Conservation (phyloP, 495 filamentous ascomycete genomes). For the Aspergillus haitiensis region DNA sequence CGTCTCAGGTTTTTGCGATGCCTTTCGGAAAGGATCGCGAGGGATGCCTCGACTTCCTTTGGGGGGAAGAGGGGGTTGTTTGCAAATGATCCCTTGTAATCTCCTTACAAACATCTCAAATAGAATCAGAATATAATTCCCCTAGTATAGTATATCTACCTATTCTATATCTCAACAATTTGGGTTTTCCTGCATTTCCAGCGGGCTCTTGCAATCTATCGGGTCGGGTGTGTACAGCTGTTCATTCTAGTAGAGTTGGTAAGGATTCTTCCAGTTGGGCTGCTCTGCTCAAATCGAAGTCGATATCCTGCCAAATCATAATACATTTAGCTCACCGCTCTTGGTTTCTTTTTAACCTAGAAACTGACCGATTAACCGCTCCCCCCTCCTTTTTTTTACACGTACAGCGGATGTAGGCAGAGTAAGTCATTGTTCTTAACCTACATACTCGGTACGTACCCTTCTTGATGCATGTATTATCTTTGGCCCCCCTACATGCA, state of each 20-base stretch:
- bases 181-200: constrained; percentile 22
- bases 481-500: constrained; percentile 1
- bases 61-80: background rate
- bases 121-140: background rate
- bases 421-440: too few relatives aligned
- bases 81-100: background rate
- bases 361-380: background rate
- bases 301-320: constrained; percentile 12
- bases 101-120: too few relatives aligned
- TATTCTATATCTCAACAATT: background rate
- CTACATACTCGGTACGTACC: constrained; percentile 3
- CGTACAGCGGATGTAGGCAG: constrained; percentile 15
- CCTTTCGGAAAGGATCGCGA: background rate
- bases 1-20: background rate
- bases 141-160: background rate
- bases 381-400: background rate
- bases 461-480: constrained; percentile 4
- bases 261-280: background rate
- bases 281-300: background rate
- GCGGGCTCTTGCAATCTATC: constrained; percentile 23
- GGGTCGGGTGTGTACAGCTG: constrained; percentile 11
- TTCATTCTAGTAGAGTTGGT: background rate
- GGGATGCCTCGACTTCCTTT: background rate
- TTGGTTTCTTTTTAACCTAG: constrained; percentile 10
- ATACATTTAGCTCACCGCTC: constrained; percentile 15